phyloP scores from a whole-genome alignment of 805 yeast species.

The Saccharomycopsis sp. region DNA sequence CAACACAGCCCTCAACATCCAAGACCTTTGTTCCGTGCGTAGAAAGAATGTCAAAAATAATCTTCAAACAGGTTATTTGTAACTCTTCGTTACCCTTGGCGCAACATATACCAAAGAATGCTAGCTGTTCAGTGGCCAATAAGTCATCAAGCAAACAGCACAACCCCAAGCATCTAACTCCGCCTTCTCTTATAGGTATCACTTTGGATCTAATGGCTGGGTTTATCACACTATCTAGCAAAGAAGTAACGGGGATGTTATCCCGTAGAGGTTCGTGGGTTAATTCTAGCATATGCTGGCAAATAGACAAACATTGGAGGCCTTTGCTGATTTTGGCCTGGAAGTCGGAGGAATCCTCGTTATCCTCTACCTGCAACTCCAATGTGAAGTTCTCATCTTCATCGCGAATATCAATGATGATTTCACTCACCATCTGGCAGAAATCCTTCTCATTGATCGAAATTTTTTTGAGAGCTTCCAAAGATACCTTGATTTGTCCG shows the following conservation, averaged over 20 bases:
- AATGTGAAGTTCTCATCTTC: constrained; percentile 32
- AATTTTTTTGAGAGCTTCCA: constrained; percentile 59
- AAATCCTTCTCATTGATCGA: constrained; percentile 82
- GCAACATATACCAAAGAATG: constrained; percentile 61
- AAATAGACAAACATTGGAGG: constrained; percentile 58
- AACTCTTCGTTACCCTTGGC: constrained; percentile 60
- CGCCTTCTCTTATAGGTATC: constrained; percentile 50
- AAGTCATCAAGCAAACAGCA: constrained; percentile 65
- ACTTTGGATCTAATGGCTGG: constrained; percentile 67
- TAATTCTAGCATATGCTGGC: constrained; percentile 63
- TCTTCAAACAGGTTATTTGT: constrained; percentile 56
- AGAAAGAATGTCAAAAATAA: constrained; percentile 71
- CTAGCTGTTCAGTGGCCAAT: constrained; percentile 58
- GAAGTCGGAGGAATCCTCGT: constrained; percentile 23
- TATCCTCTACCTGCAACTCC: constrained; percentile 23
- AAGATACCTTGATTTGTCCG: constrained; percentile 44
- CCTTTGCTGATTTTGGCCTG: constrained; percentile 23
- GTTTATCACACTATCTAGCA: constrained; percentile 68
- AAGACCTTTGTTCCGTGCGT: constrained; percentile 67
- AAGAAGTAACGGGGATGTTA: constrained; percentile 58
- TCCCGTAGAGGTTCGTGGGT: constrained; percentile 58
- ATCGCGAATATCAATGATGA: constrained; percentile 79
- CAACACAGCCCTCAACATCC: constrained; percentile 55
- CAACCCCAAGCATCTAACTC: constrained; percentile 70
- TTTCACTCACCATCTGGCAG: constrained; percentile 75